phyloP scores from a whole-genome alignment of 495 filamentous ascomycete genomes.

The Neurospora africana region DNA sequence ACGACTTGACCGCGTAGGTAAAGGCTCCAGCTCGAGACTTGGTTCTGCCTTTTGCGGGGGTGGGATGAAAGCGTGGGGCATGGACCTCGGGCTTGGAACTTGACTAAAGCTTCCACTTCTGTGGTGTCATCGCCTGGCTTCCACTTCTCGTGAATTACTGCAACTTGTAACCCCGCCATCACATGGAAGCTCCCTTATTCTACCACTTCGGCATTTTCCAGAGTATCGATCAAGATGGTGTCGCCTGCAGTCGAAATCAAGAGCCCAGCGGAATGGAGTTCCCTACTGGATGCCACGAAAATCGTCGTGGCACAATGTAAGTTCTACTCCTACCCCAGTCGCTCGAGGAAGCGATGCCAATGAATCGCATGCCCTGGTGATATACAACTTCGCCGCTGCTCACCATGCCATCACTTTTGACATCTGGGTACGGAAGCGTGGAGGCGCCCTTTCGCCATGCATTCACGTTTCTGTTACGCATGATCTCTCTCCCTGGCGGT shows the following conservation, averaged over 20 bases:
- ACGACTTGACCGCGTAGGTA: background rate
- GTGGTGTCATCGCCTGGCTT: background rate
- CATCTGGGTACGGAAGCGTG: background rate
- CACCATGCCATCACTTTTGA: background rate
- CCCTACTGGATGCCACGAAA: conserved; percentile 52
- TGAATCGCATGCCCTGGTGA: background rate
- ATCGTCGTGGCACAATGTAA: conserved; percentile 82
- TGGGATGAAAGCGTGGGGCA: background rate
- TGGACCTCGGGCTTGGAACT: background rate
- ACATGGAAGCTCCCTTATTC: background rate
- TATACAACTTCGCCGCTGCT: background rate
- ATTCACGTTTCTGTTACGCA: background rate
- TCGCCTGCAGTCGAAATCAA: background rate
- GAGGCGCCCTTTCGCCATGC: background rate
- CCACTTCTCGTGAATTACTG: background rate
- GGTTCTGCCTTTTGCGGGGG: background rate
- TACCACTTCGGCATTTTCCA: background rate
- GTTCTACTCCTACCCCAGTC: conserved; percentile 20
- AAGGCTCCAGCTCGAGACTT: background rate
- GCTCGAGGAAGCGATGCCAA: conserved; percentile 4
- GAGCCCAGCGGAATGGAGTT: conserved; percentile 51
- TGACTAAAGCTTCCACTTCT: background rate
- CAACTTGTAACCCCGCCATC: background rate
- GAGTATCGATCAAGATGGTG: background rate
- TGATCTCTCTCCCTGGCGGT: background rate